Evolutionary conservation across 2,329 filamentous ascomycete genomes (phyloP), one percentile per base, ranked within the genome.

Genomic region (Penicillium sp.): DNA sequence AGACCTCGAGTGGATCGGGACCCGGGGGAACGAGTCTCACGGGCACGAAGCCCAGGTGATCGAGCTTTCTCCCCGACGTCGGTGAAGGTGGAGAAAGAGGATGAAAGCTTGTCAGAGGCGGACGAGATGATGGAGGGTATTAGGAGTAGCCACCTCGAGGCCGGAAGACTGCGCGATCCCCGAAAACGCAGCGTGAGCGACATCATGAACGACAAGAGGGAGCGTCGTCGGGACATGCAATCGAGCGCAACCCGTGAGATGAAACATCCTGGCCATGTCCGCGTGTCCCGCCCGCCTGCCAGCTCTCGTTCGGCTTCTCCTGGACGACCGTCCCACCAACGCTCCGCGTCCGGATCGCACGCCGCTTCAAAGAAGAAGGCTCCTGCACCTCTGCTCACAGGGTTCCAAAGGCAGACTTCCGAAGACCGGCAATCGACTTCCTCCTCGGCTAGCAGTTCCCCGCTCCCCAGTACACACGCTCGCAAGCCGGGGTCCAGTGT

Each of bases 391-490:
- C 56, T 70, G 18, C 55, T 69, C 32, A 67, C 71, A n/a, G 70
- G 67, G 18, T 67, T 65, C 27, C 64, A 60, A 45, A 66, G 72
- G 34, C 72, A 73, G 50, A 63, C 63, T 45, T 76, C 73, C 4
- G 73, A 74, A 54, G 73, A 75, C 50, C 64, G 70, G 13, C 64
- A 67, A 27, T 74, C 71, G 4, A 66, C 69, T 5, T 71, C 69
- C n/a, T 74, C 72, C 9, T 72, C 71, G 24, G 60, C 66, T 4
- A 72, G 70, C 50, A 66, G 69, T 18, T 75, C 73, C 38, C 71
- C 73, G 12, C 57, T 69, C 47, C 71, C 69, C 24, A 66, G 66
- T 45, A 61, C 67, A 40, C 64, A 68, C 33, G 46, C 70, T 11
- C 71, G 71, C n/a, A 72, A 70, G 49, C 60, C 72, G 41, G 63